Evolutionary conservation across 345 rosid species (phyloP).

Genomic region (Pistacia vera): DNA sequence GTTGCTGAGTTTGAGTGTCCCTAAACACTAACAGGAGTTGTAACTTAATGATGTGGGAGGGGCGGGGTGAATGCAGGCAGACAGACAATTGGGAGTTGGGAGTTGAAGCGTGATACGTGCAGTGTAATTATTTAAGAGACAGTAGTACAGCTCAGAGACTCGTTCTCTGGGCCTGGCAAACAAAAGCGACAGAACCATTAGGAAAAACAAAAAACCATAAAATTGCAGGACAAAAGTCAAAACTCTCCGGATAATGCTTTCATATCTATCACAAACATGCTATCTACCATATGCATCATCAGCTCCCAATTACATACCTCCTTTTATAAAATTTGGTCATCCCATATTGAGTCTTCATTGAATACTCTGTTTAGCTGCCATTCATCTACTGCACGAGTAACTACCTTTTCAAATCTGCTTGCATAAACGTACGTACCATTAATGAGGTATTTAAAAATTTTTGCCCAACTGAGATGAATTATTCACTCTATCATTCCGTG

Average conservation of each 20-base stretch:
- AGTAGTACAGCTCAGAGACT: neutral
- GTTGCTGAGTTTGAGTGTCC: too few relatives aligned
- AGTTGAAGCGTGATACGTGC: neutral
- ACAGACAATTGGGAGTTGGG: too few relatives aligned
- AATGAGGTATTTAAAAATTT: too few relatives aligned
- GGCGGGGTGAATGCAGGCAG: too few relatives aligned
- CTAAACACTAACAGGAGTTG: too few relatives aligned
- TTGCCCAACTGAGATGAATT: too few relatives aligned
- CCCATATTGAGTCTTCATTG: neutral
- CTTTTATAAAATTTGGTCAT: too few relatives aligned
- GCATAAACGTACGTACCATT: too few relatives aligned
- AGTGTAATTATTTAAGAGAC: neutral
- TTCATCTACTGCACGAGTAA: neutral
- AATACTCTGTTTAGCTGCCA: neutral
- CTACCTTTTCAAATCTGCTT: too few relatives aligned
- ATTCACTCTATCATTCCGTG: too few relatives aligned
- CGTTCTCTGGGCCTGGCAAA: neutral
- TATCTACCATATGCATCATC: neutral
- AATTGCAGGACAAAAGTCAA: neutral
- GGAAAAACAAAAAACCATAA: neutral
- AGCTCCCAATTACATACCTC: neutral
- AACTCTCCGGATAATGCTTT: neutral
- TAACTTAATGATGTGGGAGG: too few relatives aligned
- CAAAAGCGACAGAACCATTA: neutral
- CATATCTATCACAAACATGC: too few relatives aligned